Percentiles rank a stretch among this genome's conserved stretches.
Conservation (phyloP, 2,329 filamentous ascomycete species). For the Fusarium ambrosium region DNA sequence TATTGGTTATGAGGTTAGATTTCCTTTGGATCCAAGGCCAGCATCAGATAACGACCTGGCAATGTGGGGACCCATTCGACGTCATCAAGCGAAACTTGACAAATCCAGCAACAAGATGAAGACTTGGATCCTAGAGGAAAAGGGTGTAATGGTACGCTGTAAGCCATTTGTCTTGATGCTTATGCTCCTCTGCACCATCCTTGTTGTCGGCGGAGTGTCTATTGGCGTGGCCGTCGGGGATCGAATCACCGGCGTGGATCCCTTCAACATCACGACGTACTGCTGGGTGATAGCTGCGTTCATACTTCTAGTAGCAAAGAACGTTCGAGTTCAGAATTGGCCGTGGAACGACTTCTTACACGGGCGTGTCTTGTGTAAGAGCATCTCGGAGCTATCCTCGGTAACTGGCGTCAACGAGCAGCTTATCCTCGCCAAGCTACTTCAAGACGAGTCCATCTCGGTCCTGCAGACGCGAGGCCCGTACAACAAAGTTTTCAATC, state of each 20-base stretch:
- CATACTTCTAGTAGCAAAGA: conserved; percentile 45
- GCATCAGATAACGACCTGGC: not conserved
- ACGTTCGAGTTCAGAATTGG: conserved; percentile 44
- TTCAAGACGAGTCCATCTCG: not conserved
- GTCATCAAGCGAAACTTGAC: not conserved
- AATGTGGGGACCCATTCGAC: not conserved
- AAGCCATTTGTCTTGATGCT: not conserved
- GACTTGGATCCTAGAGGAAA: not conserved
- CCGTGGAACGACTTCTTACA: conserved; percentile 50
- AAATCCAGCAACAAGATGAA: not conserved
- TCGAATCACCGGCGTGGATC: conserved; percentile 48
- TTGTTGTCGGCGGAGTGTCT: conserved; percentile 44
- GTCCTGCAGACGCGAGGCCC: not conserved
- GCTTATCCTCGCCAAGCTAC: not conserved
- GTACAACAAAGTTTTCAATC: not conserved
- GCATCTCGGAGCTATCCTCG: not conserved
- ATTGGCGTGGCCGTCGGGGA: conserved; percentile 45
- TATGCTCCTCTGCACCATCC: not conserved
- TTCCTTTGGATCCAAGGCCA: too few relatives aligned
- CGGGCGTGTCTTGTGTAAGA: conserved; percentile 41
- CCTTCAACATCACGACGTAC: conserved; percentile 48
- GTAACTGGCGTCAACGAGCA: not conserved
- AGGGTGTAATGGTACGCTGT: not conserved
- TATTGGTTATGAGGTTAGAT: too few relatives aligned
- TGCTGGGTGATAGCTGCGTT: conserved; percentile 47